Evolutionary conservation across 352 stramenopile genomes (phyloP).

Genomic region (Phytophthora citricola): DNA sequence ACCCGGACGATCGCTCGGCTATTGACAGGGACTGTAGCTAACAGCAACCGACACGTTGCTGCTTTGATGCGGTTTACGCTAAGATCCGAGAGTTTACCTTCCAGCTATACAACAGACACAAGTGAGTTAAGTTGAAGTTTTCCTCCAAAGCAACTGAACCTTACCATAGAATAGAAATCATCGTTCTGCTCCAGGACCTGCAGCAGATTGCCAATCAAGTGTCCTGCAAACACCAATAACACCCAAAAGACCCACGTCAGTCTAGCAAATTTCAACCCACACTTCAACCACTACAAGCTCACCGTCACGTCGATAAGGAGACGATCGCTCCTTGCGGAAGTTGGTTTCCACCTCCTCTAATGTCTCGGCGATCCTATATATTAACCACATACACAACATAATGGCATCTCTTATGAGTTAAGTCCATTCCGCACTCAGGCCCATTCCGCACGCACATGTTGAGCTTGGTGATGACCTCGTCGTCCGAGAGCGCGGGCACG

Average conservation of each 20-base stretch:
- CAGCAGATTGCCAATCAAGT: slow-evolving; percentile 81
- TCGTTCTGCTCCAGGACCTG: slow-evolving; percentile 84
- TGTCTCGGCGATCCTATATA: slow-evolving; percentile 70
- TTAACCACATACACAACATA: background rate
- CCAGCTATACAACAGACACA: slow-evolving; percentile 45
- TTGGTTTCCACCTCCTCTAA: slow-evolving; percentile 79
- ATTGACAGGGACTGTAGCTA: slow-evolving; percentile 81
- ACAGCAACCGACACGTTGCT: slow-evolving; percentile 68
- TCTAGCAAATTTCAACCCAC: background rate
- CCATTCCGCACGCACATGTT: slow-evolving; percentile 64
- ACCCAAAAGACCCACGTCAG: slow-evolving; percentile 12
- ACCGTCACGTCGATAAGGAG: slow-evolving; percentile 81
- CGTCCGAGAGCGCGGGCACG: slow-evolving; percentile 55
- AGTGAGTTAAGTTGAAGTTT: slow-evolving; percentile 30
- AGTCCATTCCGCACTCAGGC: slow-evolving; percentile 14
- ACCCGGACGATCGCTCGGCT: slow-evolving; percentile 76
- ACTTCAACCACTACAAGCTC: slow-evolving; percentile 13
- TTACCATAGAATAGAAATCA: slow-evolving; percentile 84
- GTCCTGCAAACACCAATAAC: slow-evolving; percentile 38
- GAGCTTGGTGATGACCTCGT: slow-evolving; percentile 72
- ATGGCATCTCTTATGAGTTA: slow-evolving; percentile 9
- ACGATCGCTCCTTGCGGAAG: slow-evolving; percentile 79
- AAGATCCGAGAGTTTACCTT: slow-evolving; percentile 69
- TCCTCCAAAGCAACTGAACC: slow-evolving; percentile 13
- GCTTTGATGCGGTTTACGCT: slow-evolving; percentile 69